Evolutionary conservation across 129 eudicot genomes (phyloP), one percentile per base, ranked within the genome.

Genomic region (Tagetes patula): DNA sequence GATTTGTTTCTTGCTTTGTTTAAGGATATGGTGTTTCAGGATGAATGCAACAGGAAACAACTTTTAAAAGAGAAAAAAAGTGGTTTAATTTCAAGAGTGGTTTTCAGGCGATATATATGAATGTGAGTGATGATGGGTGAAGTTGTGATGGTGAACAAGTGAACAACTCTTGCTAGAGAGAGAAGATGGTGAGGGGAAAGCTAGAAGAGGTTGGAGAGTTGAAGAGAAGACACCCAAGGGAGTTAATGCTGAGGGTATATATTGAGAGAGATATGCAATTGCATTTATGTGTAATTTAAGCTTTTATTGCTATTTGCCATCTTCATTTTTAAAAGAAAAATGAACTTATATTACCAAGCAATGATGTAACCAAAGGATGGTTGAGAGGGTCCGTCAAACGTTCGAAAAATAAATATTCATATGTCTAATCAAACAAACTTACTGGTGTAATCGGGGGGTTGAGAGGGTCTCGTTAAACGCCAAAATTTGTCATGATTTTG

Each of bases 221-320:
- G 82, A 78, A 71, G 67, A 52, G 77, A 78, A 71, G 77, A 71
- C 82, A 78, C 72, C 82, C 73, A 70, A 71, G 52, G 80, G 66
- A 75, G 95, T 91, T 67, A 91, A 63, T 91, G 95, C 91, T 20
- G 27, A 20, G 27, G 27, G 27, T 20, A 20, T 20, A 20, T 20
- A 80, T 79, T 85, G 90, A 90, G 93, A 87, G 78, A 20, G 94
- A 78, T 78, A 68, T 83, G 91, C 72, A 75, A 77, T 31, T 36
- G 95, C 97, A 91, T 90, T 90, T 78, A 90, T 83, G 84, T 79
- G 48, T 85, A 81, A 77, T 75, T 72, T 74, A 75, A 79, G 82
- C 54, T 69, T 74, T 75, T 68, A 75, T 73, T 67, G 68, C 74
- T 47, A 20, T 72, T 20, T 20, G 27, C 27, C 27, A 20, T 20